A percentile compares a stretch with the other conserved stretches of the same genome.
Conservation (phyloP, 1,284 basidiomycete species). For the Ganoderma sp. region DNA sequence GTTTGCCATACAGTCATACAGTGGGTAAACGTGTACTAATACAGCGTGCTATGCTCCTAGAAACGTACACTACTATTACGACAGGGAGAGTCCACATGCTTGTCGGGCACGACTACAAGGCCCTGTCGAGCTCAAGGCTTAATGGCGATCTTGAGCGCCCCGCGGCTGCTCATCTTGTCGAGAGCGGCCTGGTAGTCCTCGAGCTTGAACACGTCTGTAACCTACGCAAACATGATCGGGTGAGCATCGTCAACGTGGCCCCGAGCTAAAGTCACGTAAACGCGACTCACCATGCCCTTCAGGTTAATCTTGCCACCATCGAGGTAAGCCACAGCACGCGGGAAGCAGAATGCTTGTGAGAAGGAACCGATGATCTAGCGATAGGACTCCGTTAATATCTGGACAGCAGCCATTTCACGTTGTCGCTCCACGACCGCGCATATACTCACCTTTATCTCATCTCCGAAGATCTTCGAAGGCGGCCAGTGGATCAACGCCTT, state of each 20-base stretch:
- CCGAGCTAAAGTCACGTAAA: background rate
- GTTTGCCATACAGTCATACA: background rate
- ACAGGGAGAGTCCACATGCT: background rate
- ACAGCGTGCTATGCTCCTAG: conserved; percentile 22
- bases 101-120: background rate
- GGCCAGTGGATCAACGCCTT: conserved; percentile 61
- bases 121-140: conserved; percentile 35
- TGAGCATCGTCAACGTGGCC: background rate
- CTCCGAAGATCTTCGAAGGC: conserved; percentile 64
- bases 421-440: background rate
- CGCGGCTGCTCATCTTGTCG: conserved; percentile 61
- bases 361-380: conserved; percentile 63
- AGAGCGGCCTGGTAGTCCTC: conserved; percentile 64
- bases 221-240: conserved; percentile 33
- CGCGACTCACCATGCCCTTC: conserved; percentile 57
- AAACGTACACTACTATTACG: conserved; percentile 21
- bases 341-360: conserved; percentile 67
- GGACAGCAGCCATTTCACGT: background rate
- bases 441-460: conserved; percentile 57
- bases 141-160: conserved; percentile 48
- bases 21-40: conserved; percentile 20
- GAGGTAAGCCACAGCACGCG: conserved; percentile 64
- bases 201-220: conserved; percentile 59
- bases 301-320: conserved; percentile 65
- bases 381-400: conserved; percentile 1